Percentiles rank a stretch among this genome's conserved stretches.
Conservation (phyloP, 2,329 filamentous ascomycete species). For the Paecilomyces sp. region DNA sequence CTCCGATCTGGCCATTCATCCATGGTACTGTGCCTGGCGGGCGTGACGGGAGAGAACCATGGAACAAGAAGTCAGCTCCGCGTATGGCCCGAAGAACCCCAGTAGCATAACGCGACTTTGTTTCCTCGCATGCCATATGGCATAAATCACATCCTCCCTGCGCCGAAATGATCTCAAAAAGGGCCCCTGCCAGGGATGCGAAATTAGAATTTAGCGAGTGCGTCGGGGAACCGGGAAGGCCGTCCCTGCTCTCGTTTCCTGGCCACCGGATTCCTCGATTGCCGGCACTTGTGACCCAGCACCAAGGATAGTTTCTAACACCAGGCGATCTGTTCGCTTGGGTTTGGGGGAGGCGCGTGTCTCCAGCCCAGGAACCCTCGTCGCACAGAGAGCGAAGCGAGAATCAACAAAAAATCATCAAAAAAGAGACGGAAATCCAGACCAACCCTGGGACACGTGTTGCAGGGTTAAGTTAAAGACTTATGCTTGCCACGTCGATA, state of each 20-base stretch:
- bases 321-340: not conserved
- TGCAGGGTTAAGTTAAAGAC: not conserved
- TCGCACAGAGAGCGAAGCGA: not conserved
- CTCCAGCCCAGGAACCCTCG: not conserved
- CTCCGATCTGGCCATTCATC: not conserved
- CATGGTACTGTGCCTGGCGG: not conserved
- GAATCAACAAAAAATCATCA: not conserved
- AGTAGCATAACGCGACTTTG: not conserved
- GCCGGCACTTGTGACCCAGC: not conserved
- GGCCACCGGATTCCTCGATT: not conserved
- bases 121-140: not conserved
- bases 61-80: constrained; percentile 6
- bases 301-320: not conserved
- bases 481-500: not conserved
- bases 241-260: not conserved
- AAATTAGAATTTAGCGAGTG: not conserved
- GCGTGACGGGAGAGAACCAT: constrained; percentile 12
- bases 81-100: not conserved
- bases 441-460: not conserved
- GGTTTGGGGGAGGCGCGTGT: not conserved
- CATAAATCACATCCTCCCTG: not conserved
- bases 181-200: not conserved
- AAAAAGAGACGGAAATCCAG: not conserved
- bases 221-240: not conserved
- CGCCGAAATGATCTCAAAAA: not conserved